phyloP scores from a whole-genome alignment of 371 early-diverging fungal genomes.

The Chytridium lagenaria region DNA sequence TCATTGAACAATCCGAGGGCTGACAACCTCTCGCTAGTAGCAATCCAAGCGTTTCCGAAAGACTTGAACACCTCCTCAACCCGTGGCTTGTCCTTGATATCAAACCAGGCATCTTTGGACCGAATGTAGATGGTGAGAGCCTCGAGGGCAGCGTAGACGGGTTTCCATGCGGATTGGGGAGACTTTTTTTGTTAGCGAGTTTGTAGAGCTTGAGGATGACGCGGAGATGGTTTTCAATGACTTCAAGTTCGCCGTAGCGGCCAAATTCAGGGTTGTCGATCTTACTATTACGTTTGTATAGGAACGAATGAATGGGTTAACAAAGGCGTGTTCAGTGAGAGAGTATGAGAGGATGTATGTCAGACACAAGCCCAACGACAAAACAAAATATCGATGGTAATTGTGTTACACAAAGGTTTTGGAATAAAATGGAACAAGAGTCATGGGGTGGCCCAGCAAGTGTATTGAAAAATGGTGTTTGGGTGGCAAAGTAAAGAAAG shows the following conservation, averaged over 20 bases:
- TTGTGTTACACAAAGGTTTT: too few species aligned
- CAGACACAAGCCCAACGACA: too few species aligned
- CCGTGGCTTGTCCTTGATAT: constrained; percentile 17
- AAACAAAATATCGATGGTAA: too few species aligned
- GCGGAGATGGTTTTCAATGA: constrained; percentile 37
- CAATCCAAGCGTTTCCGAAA: constrained; percentile 30
- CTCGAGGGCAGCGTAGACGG: constrained; percentile 34
- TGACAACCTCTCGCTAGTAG: constrained; percentile 17
- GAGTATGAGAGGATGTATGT: too few species aligned
- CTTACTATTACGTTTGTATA: constrained; percentile 7
- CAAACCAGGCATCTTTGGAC: constrained; percentile 27
- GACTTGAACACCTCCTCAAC: constrained; percentile 25
- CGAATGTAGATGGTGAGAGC: constrained; percentile 34
- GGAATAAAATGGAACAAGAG: too few species aligned
- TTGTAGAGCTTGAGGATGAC: constrained; percentile 25
- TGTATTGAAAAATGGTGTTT: too few species aligned
- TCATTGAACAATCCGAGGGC: constrained; percentile 25
- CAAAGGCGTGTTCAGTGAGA: too few species aligned
- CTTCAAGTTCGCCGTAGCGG: constrained; percentile 27
- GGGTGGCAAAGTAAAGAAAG: too few species aligned
- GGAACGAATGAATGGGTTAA: too few species aligned
- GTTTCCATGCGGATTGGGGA: constrained; percentile 37
- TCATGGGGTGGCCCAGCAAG: too few species aligned
- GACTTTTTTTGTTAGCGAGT: constrained; percentile 38
- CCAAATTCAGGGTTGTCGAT: not conserved